Base-by-base conservation (phyloP, 108 stramenopile genomes). In the Thalassiosira profunda region DNA sequence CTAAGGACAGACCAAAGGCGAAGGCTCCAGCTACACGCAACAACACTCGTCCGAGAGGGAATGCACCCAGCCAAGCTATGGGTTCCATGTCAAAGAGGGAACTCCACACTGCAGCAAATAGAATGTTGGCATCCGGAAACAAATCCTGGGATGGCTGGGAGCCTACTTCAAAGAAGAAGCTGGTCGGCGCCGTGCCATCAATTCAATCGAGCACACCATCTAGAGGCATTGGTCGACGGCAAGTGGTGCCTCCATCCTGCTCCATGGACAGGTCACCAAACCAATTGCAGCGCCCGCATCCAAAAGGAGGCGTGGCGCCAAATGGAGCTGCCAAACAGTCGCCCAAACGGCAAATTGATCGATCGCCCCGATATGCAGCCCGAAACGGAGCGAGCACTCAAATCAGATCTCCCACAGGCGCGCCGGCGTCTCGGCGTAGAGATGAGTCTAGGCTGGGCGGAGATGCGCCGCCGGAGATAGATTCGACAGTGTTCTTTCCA, bases 401-500 rank as follows among this genome's bases (percentile, higher is more conserved):
- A 20, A 48, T 45, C 8, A 24, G 17, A 58, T 24, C 6, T 58
- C 25, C 17, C 9, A 18, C 45, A 8, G 8, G 23, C 38, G 55
- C 55, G 21, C 55, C 55, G 20, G 41, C 37, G 41, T 43, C 41
- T 38, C 36, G 14, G 18, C 5, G 41, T 44, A 18, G 20, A 58
- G 12, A 45, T 1, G n/a, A 18, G 11, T 10, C 20, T 20, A 29
- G 45, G 12, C 18, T 44, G 12, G 11, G 49, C 48, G 60, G 45
- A 21, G 61, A 74, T 21, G n/a, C 40, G 28, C 71, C 71, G 38
- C 70, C 76, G 11, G 35, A 58, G 37, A 31, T 78, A 17, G 88
- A 90, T 67, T 89, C 89, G 4, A 88, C 84, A 7, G 59, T 81
- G 69, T 90, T 93, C 49, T 93, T 74, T 61, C 92, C 92, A 8